Evolutionary conservation across 768 basidiomycete genomes (phyloP).

Genomic region (Russula brevipes): DNA sequence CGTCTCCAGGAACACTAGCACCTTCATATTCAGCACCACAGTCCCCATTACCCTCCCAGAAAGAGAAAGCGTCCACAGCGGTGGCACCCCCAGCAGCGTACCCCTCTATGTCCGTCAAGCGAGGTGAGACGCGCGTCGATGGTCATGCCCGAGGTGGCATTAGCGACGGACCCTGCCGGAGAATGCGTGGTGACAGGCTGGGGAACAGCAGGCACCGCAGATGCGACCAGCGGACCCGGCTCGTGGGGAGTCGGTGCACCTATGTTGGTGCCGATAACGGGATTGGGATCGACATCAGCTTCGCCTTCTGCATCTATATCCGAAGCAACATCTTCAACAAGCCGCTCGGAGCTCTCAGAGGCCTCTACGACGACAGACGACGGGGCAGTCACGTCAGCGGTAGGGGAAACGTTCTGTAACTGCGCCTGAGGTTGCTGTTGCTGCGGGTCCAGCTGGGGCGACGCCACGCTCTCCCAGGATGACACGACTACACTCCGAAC

Average conservation of each 20-base stretch:
- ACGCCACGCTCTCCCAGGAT: conserved; percentile 9
- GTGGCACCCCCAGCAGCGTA: no score
- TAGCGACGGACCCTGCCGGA: neutral
- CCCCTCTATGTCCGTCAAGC: conserved; percentile 1
- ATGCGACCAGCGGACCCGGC: neutral
- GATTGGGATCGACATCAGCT: conserved; percentile 9
- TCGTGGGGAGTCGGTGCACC: neutral
- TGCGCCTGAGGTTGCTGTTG: neutral
- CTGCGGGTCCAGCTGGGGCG: neutral
- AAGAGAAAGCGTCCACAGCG: no score
- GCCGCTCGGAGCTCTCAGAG: conserved; percentile 16
- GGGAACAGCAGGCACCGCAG: neutral
- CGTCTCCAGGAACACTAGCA: no score
- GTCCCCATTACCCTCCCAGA: no score
- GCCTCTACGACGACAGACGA: conserved; percentile 16
- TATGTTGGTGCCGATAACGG: neutral
- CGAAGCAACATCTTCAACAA: conserved; percentile 18
- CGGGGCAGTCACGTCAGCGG: neutral
- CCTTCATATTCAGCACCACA: no score
- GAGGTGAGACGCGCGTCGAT: conserved; percentile 19
- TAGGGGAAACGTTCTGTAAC: neutral
- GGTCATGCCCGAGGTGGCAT: neutral
- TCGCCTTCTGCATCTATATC: conserved; percentile 20
- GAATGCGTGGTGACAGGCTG: conserved; percentile 1
- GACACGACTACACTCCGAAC: conserved; percentile 31